phyloP scores from a whole-genome alignment of 108 stramenopile genomes.

The Skeletonema potamos region DNA sequence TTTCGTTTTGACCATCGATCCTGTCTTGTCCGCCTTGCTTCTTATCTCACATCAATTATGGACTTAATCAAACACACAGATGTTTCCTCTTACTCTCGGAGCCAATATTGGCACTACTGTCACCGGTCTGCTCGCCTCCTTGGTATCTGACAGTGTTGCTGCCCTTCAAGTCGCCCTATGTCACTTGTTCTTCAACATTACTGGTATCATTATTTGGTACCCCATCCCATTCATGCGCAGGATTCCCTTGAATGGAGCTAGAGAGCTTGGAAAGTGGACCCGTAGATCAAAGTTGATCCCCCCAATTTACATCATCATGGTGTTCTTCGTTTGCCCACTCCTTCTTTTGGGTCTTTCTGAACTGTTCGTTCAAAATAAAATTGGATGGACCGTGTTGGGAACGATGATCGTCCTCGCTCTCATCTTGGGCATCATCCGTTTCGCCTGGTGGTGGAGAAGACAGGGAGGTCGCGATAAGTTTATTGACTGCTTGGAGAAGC shows the following conservation, averaged over 20 bases:
- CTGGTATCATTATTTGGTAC: slow-evolving; percentile 82
- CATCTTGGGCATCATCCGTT: slow-evolving; percentile 19
- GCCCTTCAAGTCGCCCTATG: slow-evolving; percentile 75
- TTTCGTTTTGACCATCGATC: background rate
- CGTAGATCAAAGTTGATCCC: slow-evolving; percentile 63
- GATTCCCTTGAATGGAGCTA: slow-evolving; percentile 63
- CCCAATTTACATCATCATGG: slow-evolving; percentile 64
- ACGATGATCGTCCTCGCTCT: slow-evolving; percentile 53
- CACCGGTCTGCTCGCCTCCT: slow-evolving; percentile 70
- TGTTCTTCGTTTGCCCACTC: slow-evolving; percentile 67
- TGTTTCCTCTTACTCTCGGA: slow-evolving; percentile 86
- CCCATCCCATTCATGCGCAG: slow-evolving; percentile 80
- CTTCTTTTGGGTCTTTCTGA: slow-evolving; percentile 60
- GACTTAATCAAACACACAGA: slow-evolving; percentile 12
- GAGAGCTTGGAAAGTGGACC: slow-evolving; percentile 62
- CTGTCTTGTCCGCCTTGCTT: too few relatives aligned
- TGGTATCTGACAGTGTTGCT: slow-evolving; percentile 60
- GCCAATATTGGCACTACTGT: slow-evolving; percentile 89
- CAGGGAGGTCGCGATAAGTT: slow-evolving; percentile 47
- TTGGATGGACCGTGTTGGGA: slow-evolving; percentile 72
- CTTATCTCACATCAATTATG: too few relatives aligned
- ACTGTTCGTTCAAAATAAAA: slow-evolving; percentile 53
- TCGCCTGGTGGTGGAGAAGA: slow-evolving; percentile 48
- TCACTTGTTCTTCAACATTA: slow-evolving; percentile 86
- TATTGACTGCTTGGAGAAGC: slow-evolving; percentile 36